These are phyloP conservation scores for Truncatella angustata DNA, from an alignment of 2,329 filamentous ascomycete species.

Conservation along the genomic window DNA sequence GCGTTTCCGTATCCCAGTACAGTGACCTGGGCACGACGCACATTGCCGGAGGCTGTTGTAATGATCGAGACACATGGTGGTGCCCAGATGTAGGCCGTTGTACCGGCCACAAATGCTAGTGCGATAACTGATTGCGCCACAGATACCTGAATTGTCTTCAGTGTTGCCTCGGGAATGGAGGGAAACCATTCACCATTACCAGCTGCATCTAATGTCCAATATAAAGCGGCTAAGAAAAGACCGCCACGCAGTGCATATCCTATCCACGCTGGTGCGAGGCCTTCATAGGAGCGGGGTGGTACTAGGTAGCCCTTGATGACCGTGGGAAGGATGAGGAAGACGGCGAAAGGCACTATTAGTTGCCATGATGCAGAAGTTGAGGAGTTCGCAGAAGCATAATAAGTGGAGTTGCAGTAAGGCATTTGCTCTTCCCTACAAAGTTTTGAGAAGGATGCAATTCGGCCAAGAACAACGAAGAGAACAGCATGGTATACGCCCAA, in stretches of 20 bases:
- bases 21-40: conserved; percentile 58
- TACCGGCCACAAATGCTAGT: conserved; percentile 78
- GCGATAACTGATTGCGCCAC: conserved; percentile 79
- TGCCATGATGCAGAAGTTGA: conserved; percentile 94
- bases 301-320: conserved; percentile 78
- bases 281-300: conserved; percentile 84
- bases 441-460: conserved; percentile 81
- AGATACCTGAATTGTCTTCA: conserved; percentile 75
- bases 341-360: conserved; percentile 72
- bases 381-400: conserved; percentile 87
- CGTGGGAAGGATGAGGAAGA: conserved; percentile 68
- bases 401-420: conserved; percentile 93
- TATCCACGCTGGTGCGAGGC: conserved; percentile 81
- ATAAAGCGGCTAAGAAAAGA: conserved; percentile 72
- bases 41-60: conserved; percentile 39
- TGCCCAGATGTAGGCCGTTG: conserved; percentile 80
- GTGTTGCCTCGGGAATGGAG: conserved; percentile 50
- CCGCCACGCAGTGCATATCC: conserved; percentile 74
- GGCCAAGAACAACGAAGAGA: conserved; percentile 75
- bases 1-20: conserved; percentile 91
- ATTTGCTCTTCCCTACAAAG: conserved; percentile 98
- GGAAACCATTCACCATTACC: conserved; percentile 82
- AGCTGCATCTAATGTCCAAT: conserved; percentile 87
- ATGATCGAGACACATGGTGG: conserved; percentile 80
- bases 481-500: conserved; percentile 83